Percentiles rank a stretch among this genome's conserved stretches.
Evolutionary conservation across 108 stramenopile genomes (phyloP).

Genomic region (Mayamaea pseudoterrestris): DNA sequence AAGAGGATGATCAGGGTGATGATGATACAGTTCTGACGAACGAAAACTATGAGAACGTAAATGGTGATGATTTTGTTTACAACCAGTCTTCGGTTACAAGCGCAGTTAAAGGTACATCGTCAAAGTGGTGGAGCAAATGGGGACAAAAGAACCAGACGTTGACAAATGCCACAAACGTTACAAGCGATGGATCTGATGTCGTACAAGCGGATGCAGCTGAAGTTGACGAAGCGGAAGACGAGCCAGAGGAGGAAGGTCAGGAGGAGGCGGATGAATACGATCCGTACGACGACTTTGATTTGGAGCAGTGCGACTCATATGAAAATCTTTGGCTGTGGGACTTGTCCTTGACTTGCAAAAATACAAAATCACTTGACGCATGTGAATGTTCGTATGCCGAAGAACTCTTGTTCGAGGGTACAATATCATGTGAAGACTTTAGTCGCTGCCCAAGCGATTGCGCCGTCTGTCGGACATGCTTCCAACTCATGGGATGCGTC

Average conservation of each 20-base stretch:
- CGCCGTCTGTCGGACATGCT: constrained; percentile 38
- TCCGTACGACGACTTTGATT: constrained; percentile 17
- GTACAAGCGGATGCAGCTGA: neutral
- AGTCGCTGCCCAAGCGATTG: constrained; percentile 31
- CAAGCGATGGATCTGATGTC: constrained; percentile 6
- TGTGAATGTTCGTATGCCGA: constrained; percentile 48
- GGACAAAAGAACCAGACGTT: constrained; percentile 1
- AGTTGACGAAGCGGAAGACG: neutral
- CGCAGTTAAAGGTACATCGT: constrained; percentile 2
- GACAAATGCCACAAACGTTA: constrained; percentile 3
- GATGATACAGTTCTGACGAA: neutral
- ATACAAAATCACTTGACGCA: constrained; percentile 10
- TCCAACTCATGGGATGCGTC: constrained; percentile 34
- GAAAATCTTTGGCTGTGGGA: constrained; percentile 56
- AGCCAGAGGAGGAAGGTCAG: neutral
- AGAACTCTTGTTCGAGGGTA: constrained; percentile 25
- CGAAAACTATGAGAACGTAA: neutral
- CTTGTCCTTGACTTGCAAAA: constrained; percentile 37
- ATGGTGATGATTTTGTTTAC: no score
- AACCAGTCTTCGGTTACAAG: no score
- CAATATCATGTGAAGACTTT: constrained; percentile 27
- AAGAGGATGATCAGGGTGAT: neutral
- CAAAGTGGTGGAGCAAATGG: constrained; percentile 5
- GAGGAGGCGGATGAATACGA: neutral
- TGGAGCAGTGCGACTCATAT: constrained; percentile 39